Conservation (phyloP, 768 basidiomycete genomes). For the Sporobolomyces phaffii region DNA sequence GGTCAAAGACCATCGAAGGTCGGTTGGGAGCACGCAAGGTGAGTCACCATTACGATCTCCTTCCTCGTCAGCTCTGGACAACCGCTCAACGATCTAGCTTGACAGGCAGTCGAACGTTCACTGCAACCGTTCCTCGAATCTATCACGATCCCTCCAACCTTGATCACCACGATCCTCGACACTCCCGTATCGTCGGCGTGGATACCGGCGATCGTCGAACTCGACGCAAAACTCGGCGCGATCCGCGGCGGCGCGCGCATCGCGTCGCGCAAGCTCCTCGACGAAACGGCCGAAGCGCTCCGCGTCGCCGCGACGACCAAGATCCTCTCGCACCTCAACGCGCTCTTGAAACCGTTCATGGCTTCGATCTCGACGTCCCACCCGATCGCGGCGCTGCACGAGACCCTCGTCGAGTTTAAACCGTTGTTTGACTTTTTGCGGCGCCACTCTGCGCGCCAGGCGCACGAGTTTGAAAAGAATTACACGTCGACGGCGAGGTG, state of each 20-base stretch:
- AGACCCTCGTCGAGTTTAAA: constrained; percentile 74
- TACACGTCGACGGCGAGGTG: constrained; percentile 75
- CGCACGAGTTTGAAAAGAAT: constrained; percentile 77
- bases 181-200: constrained; percentile 62
- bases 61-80: too few relatives aligned
- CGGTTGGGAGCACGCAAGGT: constrained; percentile 79
- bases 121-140: constrained; percentile 72
- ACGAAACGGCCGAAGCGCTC: constrained; percentile 75
- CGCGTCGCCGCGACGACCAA: constrained; percentile 86
- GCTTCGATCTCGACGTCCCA: constrained; percentile 70
- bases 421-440: constrained; percentile 77
- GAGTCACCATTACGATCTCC: too few relatives aligned
- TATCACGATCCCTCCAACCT: constrained; percentile 71
- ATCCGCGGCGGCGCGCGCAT: constrained; percentile 70
- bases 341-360: constrained; percentile 73
- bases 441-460: constrained; percentile 71
- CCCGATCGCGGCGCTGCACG: constrained; percentile 91
- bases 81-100: too few relatives aligned
- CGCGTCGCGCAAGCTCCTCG: constrained; percentile 75
- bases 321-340: constrained; percentile 75
- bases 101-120: constrained; percentile 82
- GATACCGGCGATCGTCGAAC: constrained; percentile 71
- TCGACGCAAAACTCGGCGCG: constrained; percentile 67
- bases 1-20: constrained; percentile 84
- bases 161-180: constrained; percentile 73